Evolutionary conservation across 768 basidiomycete genomes (phyloP).

Genomic region (Lentinus brumalis): DNA sequence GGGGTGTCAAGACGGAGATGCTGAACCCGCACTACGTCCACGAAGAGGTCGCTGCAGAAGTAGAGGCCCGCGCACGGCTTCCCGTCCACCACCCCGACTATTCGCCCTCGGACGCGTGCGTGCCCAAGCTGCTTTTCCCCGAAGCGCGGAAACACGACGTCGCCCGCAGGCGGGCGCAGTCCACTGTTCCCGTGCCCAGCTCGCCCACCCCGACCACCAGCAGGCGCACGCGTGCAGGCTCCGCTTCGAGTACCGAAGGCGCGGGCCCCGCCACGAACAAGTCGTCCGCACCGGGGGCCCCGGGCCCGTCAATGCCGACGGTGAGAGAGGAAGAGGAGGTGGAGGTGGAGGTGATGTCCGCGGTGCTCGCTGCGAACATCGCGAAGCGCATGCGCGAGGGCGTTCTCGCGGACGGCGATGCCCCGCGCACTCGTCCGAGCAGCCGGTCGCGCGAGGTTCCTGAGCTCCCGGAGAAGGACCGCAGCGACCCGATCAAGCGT

Average conservation of each 20-base stretch:
- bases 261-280: conserved; percentile 1
- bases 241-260: conserved; percentile 12
- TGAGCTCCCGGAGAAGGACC: conserved; percentile 23
- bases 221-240: conserved; percentile 4
- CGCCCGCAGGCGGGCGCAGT: conserved; percentile 16
- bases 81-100: conserved; percentile 68
- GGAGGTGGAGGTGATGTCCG: conserved; percentile 18
- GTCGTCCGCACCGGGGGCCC: conserved; percentile 2
- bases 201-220: conserved; percentile 4
- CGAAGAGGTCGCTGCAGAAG: conserved; percentile 27
- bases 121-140: conserved; percentile 62
- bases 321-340: conserved; percentile 13
- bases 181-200: conserved; percentile 1
- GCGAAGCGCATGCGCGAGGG: conserved; percentile 18
- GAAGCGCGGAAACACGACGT: conserved; percentile 30
- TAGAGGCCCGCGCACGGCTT: conserved; percentile 52
- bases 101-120: conserved; percentile 54
- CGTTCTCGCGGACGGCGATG: conserved; percentile 9
- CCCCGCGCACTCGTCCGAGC: conserved; percentile 21
- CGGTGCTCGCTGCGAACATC: conserved; percentile 19
- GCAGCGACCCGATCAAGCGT: conserved; percentile 25
- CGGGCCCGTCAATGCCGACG: neutral
- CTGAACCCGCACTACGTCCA: conserved; percentile 64
- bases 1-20: conserved; percentile 63
- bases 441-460: conserved; percentile 10